Base-by-base conservation (phyloP, 352 stramenopile species). In the Globisporangium takayamanum region DNA sequence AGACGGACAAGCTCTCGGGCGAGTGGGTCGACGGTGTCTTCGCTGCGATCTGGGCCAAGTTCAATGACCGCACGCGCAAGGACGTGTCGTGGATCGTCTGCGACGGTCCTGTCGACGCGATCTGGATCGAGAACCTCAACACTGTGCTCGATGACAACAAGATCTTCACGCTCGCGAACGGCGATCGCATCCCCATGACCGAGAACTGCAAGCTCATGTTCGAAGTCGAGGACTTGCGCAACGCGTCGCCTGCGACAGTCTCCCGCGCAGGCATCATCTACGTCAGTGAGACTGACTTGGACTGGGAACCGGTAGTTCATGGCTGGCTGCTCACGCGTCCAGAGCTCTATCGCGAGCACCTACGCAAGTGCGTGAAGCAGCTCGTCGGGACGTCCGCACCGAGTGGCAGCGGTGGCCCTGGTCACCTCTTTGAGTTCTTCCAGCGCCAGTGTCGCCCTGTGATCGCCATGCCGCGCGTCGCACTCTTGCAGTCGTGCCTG, bases 41-140 rank as follows among this genome's bases (percentile, higher is more conserved):
- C 55, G 86, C 89, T 0, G 72, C 78, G 4, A 92, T 89, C 59
- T 92, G 79, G 88, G 68, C 83, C 6, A 96, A 96, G 53, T 95
- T 80, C 62, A 96, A 96, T 59, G 84, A 96, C 60, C 70, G 85
- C 28, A 76, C 66, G 11, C 69, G 85, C 20, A 91, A 90, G 56
- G 84, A 96, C 54, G 70, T 89, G 33, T 75, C 74, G n/a, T 98
- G 92, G 92, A 91, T 94, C 28, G 81, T 98, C 6, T 97, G 96
- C 45, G 92, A 98, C 60, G 92, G 92, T 0, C 92, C 92, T 0
- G 93, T 98, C 6, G 92, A 98, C 56, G 87, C 92, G 3, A 76
- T 97, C 20, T 98, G 92, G 92, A 97, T 98, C 55, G 92, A 98
- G 64, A 97, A 98, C 64, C 85, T 98, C 49, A 98, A 98, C 72